Percentiles rank a stretch among this genome's conserved stretches.
Conservation (phyloP, 129 eudicot species). For the Rutidosis leptorrhynchoides region DNA sequence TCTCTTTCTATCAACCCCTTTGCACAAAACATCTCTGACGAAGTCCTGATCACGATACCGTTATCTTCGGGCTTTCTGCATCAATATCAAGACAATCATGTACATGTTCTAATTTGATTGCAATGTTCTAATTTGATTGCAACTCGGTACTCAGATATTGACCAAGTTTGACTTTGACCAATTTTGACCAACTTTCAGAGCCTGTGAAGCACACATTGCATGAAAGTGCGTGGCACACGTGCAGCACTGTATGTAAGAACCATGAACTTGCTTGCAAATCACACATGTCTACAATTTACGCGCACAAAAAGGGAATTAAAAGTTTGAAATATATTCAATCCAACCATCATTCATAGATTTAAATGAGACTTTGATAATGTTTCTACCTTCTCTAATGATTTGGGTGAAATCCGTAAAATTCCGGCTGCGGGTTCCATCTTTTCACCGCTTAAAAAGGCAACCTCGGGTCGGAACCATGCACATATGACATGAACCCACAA, state of each 20-base stretch:
- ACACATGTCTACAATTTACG: conserved; percentile 57
- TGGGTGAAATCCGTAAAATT: conserved; percentile 56
- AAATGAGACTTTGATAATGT: background rate
- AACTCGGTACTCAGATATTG: too few species aligned
- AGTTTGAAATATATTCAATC: background rate
- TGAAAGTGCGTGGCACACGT: conserved; percentile 85
- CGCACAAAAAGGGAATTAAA: background rate
- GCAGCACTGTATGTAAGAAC: conserved; percentile 91
- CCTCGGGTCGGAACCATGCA: conserved; percentile 93
- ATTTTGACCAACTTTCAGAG: too few species aligned
- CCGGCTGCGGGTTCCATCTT: conserved; percentile 98
- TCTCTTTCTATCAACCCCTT: conserved; percentile 42
- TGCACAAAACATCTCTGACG: conserved; percentile 55
- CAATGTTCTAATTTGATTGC: too few species aligned
- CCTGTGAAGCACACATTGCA: conserved; percentile 78
- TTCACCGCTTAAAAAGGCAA: conserved; percentile 58
- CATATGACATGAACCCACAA: conserved; percentile 96
- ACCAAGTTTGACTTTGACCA: too few species aligned
- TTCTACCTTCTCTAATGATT: conserved; percentile 69
- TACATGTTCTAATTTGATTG: background rate
- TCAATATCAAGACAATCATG: conserved; percentile 23
- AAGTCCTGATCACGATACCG: conserved; percentile 67
- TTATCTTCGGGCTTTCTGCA: conserved; percentile 70
- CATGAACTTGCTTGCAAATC: conserved; percentile 85
- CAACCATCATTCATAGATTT: background rate